These are phyloP conservation scores for Trametes gibbosa DNA, from an alignment of 768 basidiomycete species.

Conservation along the genomic window DNA sequence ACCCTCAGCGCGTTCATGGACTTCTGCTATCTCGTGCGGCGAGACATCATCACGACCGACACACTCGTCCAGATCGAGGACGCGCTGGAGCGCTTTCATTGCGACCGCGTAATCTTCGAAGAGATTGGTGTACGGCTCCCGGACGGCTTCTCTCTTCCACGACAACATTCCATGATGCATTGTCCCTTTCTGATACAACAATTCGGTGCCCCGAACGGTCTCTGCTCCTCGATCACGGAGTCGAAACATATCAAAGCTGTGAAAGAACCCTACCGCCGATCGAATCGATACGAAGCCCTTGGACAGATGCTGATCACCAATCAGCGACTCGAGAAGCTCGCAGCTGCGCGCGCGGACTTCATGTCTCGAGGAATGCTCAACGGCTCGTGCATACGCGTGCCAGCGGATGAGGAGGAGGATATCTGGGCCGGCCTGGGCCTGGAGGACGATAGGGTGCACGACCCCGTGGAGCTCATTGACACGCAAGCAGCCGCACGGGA, in stretches of 20 bases:
- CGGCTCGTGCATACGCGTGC: neutral
- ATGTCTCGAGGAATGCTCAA: constrained; percentile 16
- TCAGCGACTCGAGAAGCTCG: constrained; percentile 27
- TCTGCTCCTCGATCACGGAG: constrained; percentile 30
- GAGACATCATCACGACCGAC: neutral
- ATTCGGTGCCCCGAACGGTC: constrained; percentile 26
- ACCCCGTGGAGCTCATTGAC: neutral
- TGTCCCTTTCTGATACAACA: constrained; percentile 17
- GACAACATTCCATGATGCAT: constrained; percentile 21
- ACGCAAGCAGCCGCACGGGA: neutral
- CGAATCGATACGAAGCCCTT: constrained; percentile 20
- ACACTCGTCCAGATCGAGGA: constrained; percentile 10
- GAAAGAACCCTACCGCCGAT: constrained; percentile 26
- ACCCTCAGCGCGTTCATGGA: constrained; percentile 21
- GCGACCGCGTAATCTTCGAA: constrained; percentile 14
- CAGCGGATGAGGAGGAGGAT: neutral
- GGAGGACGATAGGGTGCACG: neutral
- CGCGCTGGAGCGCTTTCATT: constrained; percentile 15
- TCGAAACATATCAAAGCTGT: constrained; percentile 28
- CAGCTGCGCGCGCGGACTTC: constrained; percentile 21
- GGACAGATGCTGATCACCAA: constrained; percentile 26
- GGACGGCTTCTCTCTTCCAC: constrained; percentile 23
- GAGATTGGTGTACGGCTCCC: constrained; percentile 12
- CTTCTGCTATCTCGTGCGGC: constrained; percentile 25
- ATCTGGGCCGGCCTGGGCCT: neutral